Base-by-base conservation (phyloP, 2,329 filamentous ascomycete genomes). In the Epichloe elymi region DNA sequence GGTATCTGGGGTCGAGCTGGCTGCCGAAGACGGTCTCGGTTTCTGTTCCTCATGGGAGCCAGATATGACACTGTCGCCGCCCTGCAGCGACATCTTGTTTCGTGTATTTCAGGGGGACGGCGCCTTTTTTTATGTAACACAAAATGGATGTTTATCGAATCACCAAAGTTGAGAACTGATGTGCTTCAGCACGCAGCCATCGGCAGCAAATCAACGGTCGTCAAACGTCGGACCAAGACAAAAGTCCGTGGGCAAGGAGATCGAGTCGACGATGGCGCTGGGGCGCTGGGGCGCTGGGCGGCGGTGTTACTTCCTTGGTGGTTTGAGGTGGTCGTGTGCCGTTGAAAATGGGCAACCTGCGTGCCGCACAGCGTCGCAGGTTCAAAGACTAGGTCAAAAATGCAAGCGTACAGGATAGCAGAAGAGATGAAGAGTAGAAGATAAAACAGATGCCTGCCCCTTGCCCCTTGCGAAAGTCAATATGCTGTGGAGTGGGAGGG, bases 1-100 rank as follows among this genome's bases (percentile, higher is more conserved):
- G 51, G 52, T 57, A 48, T 59, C 56, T 17, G 46, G 49, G 41
- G 62, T 60, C 48, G 63, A 64, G 55, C 62, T 62, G 51, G 59
- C 60, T 45, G 57, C 56, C 54, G 65, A 63, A 56, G 59, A 60
- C 51, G 60, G 59, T 55, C 60, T 63, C 53, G 57, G 59, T 41
- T 56, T 57, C 37, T 58, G 53, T 35, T 55, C 52, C 41, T 58
- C 60, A 17, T 50, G 53, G 46, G 53, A 49, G 53, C 57, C 57
- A 49, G 58, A 55, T 42, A 61, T 61, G 50, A 57, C 58, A 53
- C 53, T 55, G 47, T 65, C 61, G 52, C 62, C 58, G 51, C 63
- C 62, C 50, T 57, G 59, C 57, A 66, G 64, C 56, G 65, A 61
- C 67, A 69, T 69, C 58, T 52, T 58, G 56, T 52, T 52, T 54